These are phyloP conservation scores for Verticillium nubilum DNA, from an alignment of 2,329 filamentous ascomycete genomes.

Conservation along the genomic window DNA sequence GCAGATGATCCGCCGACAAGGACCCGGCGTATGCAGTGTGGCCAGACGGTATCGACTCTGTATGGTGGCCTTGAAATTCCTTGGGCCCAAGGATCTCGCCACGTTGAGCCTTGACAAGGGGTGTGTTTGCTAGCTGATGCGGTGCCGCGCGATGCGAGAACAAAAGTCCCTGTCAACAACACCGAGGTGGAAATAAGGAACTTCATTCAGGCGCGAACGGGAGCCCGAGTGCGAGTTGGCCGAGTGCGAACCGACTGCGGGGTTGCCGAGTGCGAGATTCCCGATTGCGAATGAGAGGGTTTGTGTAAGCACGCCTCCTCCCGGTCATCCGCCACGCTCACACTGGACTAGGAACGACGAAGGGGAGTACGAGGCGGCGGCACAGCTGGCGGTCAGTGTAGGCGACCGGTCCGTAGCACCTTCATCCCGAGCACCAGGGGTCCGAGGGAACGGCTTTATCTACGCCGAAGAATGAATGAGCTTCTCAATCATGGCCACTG, in stretches of 20 bases:
- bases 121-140: background rate
- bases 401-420: background rate
- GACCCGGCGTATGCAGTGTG: background rate
- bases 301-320: background rate
- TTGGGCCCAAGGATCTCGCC: background rate
- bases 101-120: background rate
- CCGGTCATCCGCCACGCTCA: background rate
- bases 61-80: background rate
- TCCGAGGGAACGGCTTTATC: too few relatives aligned
- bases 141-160: background rate
- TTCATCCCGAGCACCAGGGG: background rate
- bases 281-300: background rate
- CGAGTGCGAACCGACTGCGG: background rate
- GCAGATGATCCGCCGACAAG: background rate
- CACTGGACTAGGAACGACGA: background rate
- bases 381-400: background rate
- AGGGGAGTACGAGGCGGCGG: background rate
- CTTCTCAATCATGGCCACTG: too few relatives aligned
- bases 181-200: too few relatives aligned
- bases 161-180: too few relatives aligned
- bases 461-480: too few relatives aligned
- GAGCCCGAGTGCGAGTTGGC: background rate
- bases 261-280: background rate
- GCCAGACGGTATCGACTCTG: background rate
- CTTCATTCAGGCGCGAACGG: too few relatives aligned